phyloP scores from a whole-genome alignment of 257 asterid genomes.

The Petunia secreta region DNA sequence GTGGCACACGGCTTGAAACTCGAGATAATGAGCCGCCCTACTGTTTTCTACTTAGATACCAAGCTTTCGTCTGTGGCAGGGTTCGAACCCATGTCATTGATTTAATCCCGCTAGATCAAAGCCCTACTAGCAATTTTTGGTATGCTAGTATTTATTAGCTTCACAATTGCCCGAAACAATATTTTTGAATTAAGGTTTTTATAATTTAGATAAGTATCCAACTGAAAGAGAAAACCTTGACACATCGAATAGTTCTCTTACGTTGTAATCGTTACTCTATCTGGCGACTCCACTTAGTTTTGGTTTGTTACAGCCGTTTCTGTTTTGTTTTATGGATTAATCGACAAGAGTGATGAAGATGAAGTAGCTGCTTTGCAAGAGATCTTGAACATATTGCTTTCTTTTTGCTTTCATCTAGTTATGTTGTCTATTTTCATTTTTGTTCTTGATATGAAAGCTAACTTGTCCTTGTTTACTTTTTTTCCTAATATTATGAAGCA shows the following conservation, averaged over 20 bases:
- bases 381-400: constrained; percentile 1
- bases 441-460: not conserved
- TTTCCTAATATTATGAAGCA: constrained; percentile 56
- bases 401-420: constrained; percentile 23
- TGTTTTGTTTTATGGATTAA: not conserved
- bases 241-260: constrained; percentile 6
- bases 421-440: not conserved
- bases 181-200: constrained; percentile 1
- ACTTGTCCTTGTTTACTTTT: constrained; percentile 33
- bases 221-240: not conserved
- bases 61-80: too few relatives aligned
- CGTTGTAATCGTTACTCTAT: not conserved
- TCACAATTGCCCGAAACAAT: not conserved
- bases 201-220: not conserved
- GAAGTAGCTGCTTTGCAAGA: not conserved
- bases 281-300: not conserved
- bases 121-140: not conserved
- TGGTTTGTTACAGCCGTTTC: not conserved
- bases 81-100: too few relatives aligned
- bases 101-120: too few relatives aligned
- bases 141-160: constrained; percentile 19
- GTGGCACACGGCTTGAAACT: too few relatives aligned
- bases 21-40: too few relatives aligned
- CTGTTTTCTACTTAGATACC: too few relatives aligned
- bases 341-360: not conserved